phyloP scores from a whole-genome alignment of 1,284 basidiomycete genomes.

The Ustilago tritici region DNA sequence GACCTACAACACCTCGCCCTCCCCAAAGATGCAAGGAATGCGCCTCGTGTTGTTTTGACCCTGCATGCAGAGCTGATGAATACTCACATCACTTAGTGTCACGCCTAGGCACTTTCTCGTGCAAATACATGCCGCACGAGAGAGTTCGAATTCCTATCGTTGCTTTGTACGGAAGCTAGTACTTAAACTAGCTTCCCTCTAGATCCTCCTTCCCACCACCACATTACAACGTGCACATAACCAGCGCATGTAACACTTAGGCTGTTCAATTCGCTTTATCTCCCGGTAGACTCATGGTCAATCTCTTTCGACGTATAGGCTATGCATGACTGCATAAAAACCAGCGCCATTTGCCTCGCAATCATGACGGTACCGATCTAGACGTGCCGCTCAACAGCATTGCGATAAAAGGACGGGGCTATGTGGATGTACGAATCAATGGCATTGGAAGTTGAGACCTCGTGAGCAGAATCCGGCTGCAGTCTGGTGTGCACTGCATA shows the following conservation, averaged over 20 bases:
- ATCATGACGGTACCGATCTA: neutral
- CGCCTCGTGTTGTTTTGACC: conserved; percentile 1
- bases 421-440: neutral
- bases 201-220: too few species aligned
- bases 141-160: too few species aligned
- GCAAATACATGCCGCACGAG: too few species aligned
- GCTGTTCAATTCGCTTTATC: neutral
- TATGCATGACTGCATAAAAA: neutral
- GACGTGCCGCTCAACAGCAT: neutral
- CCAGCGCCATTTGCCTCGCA: too few species aligned
- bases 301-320: neutral
- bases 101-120: too few species aligned
- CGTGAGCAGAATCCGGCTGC: conserved; percentile 2
- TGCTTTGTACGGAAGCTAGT: too few species aligned
- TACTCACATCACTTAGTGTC: neutral
- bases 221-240: too few species aligned
- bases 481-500: neutral
- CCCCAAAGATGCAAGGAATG: neutral
- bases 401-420: neutral
- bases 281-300: neutral
- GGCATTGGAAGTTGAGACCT: neutral
- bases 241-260: neutral
- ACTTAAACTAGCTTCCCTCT: too few species aligned
- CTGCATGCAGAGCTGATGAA: conserved; percentile 17
- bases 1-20: neutral